Evolutionary conservation across 768 basidiomycete species (phyloP).

Genomic region (Collybiopsis luxurians): DNA sequence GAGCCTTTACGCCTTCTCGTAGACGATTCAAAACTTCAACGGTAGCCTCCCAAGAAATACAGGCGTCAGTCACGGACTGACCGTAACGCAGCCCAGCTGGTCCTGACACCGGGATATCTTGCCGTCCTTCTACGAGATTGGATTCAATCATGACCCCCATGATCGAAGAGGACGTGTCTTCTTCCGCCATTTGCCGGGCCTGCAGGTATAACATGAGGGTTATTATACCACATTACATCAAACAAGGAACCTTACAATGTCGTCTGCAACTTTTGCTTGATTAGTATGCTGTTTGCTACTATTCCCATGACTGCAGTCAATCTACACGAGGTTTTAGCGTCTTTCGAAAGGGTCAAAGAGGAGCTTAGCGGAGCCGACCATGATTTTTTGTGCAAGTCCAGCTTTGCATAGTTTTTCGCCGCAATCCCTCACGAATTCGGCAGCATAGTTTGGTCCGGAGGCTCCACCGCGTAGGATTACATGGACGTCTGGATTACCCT

Average conservation of each 20-base stretch:
- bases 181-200: constrained; percentile 71
- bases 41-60: constrained; percentile 88
- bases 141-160: constrained; percentile 97
- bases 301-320: constrained; percentile 97
- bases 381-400: constrained; percentile 74
- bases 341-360: background rate
- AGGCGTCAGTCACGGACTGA: constrained; percentile 86
- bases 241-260: constrained; percentile 60
- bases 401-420: constrained; percentile 77
- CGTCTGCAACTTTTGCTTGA: constrained; percentile 85
- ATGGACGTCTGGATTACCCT: constrained; percentile 92
- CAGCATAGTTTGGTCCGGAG: constrained; percentile 85
- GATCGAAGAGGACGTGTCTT: constrained; percentile 69
- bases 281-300: constrained; percentile 87
- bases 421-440: constrained; percentile 75
- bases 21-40: constrained; percentile 79
- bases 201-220: constrained; percentile 25
- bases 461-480: constrained; percentile 91
- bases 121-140: constrained; percentile 84
- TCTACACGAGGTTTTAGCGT: constrained; percentile 39
- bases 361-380: constrained; percentile 51
- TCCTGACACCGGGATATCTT: constrained; percentile 76
- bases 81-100: constrained; percentile 76
- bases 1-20: constrained; percentile 76
- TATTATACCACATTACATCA: background rate